A percentile compares a stretch with the other conserved stretches of the same genome.
Conservation (phyloP, 78 protist genomes). For the Blattamonas nauphoetae region DNA sequence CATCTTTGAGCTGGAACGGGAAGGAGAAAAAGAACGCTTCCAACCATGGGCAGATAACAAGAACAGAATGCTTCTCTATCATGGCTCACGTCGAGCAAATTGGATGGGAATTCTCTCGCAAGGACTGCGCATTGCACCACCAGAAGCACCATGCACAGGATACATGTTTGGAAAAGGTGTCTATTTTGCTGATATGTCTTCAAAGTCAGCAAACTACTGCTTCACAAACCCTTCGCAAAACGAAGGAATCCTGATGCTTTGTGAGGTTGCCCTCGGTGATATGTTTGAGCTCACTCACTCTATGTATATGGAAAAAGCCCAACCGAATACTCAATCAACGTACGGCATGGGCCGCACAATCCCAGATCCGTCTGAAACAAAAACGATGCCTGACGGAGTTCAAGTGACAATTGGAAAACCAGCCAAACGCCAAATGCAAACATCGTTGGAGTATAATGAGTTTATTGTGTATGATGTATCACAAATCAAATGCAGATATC, state of each 20-base stretch:
- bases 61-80: slow-evolving; percentile 33
- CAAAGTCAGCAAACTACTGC: slow-evolving; percentile 23
- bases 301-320: slow-evolving; percentile 3
- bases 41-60: neutral
- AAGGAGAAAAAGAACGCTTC: slow-evolving; percentile 39
- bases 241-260: neutral
- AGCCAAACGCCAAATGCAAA: neutral
- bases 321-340: slow-evolving; percentile 36
- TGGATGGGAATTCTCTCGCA: slow-evolving; percentile 40
- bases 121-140: slow-evolving; percentile 56
- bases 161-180: slow-evolving; percentile 48
- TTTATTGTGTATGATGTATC: slow-evolving; percentile 52
- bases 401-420: slow-evolving; percentile 32
- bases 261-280: slow-evolving; percentile 44
- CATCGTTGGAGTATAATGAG: slow-evolving; percentile 19
- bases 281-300: neutral
- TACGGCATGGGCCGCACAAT: slow-evolving; percentile 12
- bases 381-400: slow-evolving; percentile 13
- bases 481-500: slow-evolving; percentile 32
- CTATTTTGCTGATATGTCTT: slow-evolving; percentile 25
- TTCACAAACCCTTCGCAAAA: neutral
- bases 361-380: slow-evolving; percentile 1
- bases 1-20: slow-evolving; percentile 30
- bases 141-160: slow-evolving; percentile 42
- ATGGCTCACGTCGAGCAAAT: slow-evolving; percentile 38